Evolutionary conservation across 2,329 filamentous ascomycete genomes (phyloP), one percentile per base, ranked within the genome.

Genomic region (Scedosporium apiospermum): DNA sequence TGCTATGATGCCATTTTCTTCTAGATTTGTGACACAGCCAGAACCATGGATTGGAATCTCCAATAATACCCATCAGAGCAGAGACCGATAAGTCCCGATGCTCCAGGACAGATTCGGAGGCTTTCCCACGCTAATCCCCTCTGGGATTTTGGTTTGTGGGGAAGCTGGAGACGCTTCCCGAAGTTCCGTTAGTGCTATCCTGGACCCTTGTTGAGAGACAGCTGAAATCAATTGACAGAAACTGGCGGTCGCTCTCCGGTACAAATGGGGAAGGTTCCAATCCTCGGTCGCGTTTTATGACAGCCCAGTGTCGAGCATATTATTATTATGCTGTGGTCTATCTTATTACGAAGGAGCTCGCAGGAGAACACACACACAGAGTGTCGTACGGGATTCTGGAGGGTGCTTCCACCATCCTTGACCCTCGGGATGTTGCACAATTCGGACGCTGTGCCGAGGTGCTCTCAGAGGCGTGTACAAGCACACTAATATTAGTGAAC

Each of bases 211-310:
- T 53, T 23, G 1, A 16, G 18, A 5, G 12, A 5, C 51, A 55
- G 18, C 51, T 55, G 51, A 14, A 10, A 23, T 23, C 51, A 55
- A 23, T 23, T 26, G 51, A 27, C 21, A 55, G 23, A 14, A 55
- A 1, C 51, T 55, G 18, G 12, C 12, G 2, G 1, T 55, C 18
- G 23, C 5, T 55, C 51, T 18, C 12, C 12, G 51, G 5, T 23
- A 55, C 51, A 55, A 55, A 55, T 55, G 51, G 51, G 51, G 51
- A 55, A 55, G 51, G 51, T 55, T 55, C 51, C 51, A 55, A 55
- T 14, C 6, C 12, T 26, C 2, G 51, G 12, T 7, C 51, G 7
- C 21, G 18, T 12, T 55, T 55, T 55, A 23, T 55, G 34, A 38
- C 34, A 38, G 34, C 34, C 10, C 10, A 38, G 10, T 12, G 34